Conservation (phyloP, 2,329 filamentous ascomycete genomes). For the Nothopassalora personata region DNA sequence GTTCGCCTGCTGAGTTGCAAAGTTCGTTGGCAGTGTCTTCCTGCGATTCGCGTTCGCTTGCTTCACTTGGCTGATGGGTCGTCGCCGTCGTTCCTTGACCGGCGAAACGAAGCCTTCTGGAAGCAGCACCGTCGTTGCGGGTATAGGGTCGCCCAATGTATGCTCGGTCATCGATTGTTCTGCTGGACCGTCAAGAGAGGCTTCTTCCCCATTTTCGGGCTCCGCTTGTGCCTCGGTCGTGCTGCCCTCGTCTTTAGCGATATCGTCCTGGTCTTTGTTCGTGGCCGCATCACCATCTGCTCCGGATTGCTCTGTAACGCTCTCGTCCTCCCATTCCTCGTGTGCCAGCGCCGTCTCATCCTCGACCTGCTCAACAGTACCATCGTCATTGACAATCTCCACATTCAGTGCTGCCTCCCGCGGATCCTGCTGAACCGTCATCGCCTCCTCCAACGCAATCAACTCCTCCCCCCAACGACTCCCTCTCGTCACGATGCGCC, state of each 20-base stretch:
- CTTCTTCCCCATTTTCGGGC: not conserved
- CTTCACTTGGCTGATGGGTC: constrained; percentile 17
- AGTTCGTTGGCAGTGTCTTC: constrained; percentile 28
- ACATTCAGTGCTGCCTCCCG: constrained; percentile 16
- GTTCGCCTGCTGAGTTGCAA: constrained; percentile 13
- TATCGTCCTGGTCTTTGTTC: not conserved
- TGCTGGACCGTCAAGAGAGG: not conserved
- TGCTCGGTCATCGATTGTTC: not conserved
- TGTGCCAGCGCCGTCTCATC: constrained; percentile 14
- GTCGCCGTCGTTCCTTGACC: constrained; percentile 19
- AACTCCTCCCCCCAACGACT: constrained; percentile 15
- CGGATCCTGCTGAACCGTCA: not conserved
- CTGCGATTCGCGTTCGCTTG: constrained; percentile 18
- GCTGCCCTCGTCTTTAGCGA: not conserved
- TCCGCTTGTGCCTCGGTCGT: not conserved
- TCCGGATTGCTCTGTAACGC: constrained; percentile 12
- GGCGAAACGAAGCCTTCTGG: constrained; percentile 31
- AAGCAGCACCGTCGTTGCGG: not conserved
- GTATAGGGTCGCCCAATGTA: not conserved
- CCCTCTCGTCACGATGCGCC: constrained; percentile 30
- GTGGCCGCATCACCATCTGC: not conserved
- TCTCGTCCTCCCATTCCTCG: constrained; percentile 25
- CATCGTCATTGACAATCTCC: constrained; percentile 27
- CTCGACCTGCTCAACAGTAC: constrained; percentile 13
- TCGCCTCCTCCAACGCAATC: constrained; percentile 18